Base-by-base conservation (phyloP, 345 rosid genomes). In the Eucalyptus paniculata region DNA sequence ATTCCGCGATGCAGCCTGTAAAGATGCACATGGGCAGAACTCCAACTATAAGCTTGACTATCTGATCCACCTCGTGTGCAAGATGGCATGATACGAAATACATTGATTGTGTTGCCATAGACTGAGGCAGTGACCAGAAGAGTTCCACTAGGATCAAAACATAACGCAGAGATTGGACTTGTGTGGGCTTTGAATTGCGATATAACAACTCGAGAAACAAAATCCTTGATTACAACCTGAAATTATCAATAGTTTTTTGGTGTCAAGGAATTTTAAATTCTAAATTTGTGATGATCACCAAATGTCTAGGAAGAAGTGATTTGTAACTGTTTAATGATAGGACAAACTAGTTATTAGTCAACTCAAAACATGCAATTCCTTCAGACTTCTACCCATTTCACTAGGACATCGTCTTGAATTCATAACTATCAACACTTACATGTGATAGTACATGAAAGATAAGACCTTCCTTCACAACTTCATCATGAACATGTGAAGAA, bases 121-220 rank as follows among this genome's bases (percentile, higher is more conserved):
- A 97, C 95, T 30, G 99, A 98, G 89, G 99, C 99, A 92, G 99
- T 96, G 86, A 97, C 98, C 93, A 98, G 93, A 77, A 98, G 94
- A 58, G 98, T 98, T 90, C 98, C 99, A 92, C 97, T 98, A 77
- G 99, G 99, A 90, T 98, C 99, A 93, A 98, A 98, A 92, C 97
- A 95, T 49, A 97, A 93, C 50, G 99, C 99, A 90, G 99, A 98
- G 89, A 98, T 93, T 40, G 99, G 97, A 94, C 99, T 98, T 12
- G 96, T 96, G 91, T 98, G 99, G 50, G 98, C 99, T 93, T 96
- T 96, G 92, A 98, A 95, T 94, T 98, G 99, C 11, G 98, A 94
- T 88, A 98, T 88, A 67, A 98, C 93, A 91, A 94, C 95, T 92
- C 95, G 92, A 86, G 98, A 94, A 92, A 95, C 95, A 93, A 97